Conservation (phyloP, 1,284 basidiomycete species). For the Leccinum fuscescens region DNA sequence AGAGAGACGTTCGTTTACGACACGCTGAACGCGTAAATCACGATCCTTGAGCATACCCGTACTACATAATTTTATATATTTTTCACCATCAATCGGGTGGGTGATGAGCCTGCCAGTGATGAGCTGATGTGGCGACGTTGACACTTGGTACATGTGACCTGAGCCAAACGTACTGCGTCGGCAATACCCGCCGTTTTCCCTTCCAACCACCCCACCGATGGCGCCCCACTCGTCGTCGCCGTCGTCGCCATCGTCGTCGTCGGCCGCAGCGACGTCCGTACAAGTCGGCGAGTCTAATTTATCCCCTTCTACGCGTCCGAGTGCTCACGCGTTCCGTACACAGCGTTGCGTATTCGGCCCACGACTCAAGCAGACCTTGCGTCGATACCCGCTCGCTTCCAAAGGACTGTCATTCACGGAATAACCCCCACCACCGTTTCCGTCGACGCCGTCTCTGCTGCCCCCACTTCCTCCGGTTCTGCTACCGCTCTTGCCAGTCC, state of each 20-base stretch:
- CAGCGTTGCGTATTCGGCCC: slow-evolving; percentile 92
- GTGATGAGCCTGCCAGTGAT: neutral
- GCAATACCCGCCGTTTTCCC: slow-evolving; percentile 31
- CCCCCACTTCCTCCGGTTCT: slow-evolving; percentile 46
- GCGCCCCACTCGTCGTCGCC: slow-evolving; percentile 52
- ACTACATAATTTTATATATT: slow-evolving; percentile 36
- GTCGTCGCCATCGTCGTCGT: slow-evolving; percentile 35
- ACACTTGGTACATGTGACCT: slow-evolving; percentile 24
- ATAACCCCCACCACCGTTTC: slow-evolving; percentile 66
- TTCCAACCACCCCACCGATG: slow-evolving; percentile 43
- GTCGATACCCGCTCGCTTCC: slow-evolving; percentile 91
- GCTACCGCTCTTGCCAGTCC: slow-evolving; percentile 45
- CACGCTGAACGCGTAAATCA: slow-evolving; percentile 23
- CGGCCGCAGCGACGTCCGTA: slow-evolving; percentile 70
- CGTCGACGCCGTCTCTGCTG: slow-evolving; percentile 63
- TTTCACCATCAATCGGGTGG: slow-evolving; percentile 5
- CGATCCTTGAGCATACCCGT: slow-evolving; percentile 39
- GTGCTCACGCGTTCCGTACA: slow-evolving; percentile 9
- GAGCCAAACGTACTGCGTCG: slow-evolving; percentile 21
- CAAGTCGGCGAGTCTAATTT: slow-evolving; percentile 71
- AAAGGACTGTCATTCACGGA: slow-evolving; percentile 83
- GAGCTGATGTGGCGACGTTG: slow-evolving; percentile 8
- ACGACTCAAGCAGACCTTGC: slow-evolving; percentile 78
- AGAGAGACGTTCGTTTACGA: slow-evolving; percentile 31
- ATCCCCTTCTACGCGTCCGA: neutral